Base-by-base conservation (phyloP, 331 rosid genomes). In the Rhamnella rubrinervis region DNA sequence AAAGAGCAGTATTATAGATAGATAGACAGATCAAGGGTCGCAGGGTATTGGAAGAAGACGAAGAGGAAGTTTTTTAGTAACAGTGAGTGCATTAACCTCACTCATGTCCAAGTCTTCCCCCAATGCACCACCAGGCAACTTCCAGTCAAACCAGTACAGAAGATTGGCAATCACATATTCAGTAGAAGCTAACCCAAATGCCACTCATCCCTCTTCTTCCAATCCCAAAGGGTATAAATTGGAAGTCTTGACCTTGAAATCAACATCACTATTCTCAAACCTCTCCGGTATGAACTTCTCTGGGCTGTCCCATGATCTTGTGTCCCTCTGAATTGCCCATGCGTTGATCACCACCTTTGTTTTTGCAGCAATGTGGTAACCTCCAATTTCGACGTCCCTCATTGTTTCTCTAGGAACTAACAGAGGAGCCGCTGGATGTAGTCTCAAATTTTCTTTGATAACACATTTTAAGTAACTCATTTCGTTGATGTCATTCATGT, bases 301-400 rank as follows among this genome's bases (percentile, higher is more conserved):
- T 7, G 90, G 77, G 3, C 6, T 78, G 16, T 85, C 78, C 95
- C 96, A 90, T 15, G 75, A 21, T 6, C 69, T 66, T 14, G 73
- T 88, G 55, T 86, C 87, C 61, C 81, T 85, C 5, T 90, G 92
- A 55, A 90, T 85, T 18, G 84, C 82, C 85, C 87, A 87, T 12
- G 62, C 59, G 2, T 87, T 90, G 47, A 90, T 28, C 19, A 64
- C 70, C 4, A 87, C 80, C 41, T 68, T 47, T 38, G 90, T 84
- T 84, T n/a, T 71, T 0, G 69, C 26, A 14, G 91, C 88, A 79
- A 90, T 71, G 18, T 68, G 73, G 47, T 74, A 85, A 6, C 84
- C 85, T 49, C 70, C 65, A 0, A 80, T 10, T 65, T 84, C 75
- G 0, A 67, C 75, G 52, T 53, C 51, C 19, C 57, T 62, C 0